Base-by-base conservation (phyloP, 1,139 yeast species). In the Sugiyamaella japonica region DNA sequence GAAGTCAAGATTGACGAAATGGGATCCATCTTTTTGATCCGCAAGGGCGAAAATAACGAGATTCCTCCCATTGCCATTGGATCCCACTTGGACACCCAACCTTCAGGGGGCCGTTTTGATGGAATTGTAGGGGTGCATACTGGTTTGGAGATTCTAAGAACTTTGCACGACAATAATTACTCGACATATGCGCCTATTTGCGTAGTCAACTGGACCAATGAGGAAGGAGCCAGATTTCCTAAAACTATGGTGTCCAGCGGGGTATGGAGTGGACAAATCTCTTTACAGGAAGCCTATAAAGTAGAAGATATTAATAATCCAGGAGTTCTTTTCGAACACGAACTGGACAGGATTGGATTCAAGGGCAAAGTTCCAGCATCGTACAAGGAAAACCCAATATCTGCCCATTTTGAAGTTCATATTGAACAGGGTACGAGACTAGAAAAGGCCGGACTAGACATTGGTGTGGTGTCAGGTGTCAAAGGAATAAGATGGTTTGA, bases 161-260 rank as follows among this genome's bases (percentile, higher is more conserved):
- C 89, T 2, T 69, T 85, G 63, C 80, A 82, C 57, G 88, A 82
- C 12, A 81, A 83, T 66, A 70, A 76, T 40, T 76, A 71, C 61
- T 73, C 73, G 15, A 88, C 91, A 12, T 77, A 83, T 54, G 84
- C 76, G 58, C 90, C 89, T 10, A 77, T 85, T 53, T 84, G 85
- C 3, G 76, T 83, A 7, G 76, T 85, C 46, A 76, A 82, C 65
- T 85, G 91, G 91, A 83, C 85, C 63, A 85, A 85, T 64, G 91
- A 85, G 66, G 91, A 85, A 72, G 91, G 91, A 46, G 89, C 90
- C 0, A 71, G 91, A 50, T 85, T 85, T 65, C 87, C 90, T 6
- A 75, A 79, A 70, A 77, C 85, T 42, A 77, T 83, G 69, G 82
- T 84, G 78, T 79, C 86, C 0, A 80, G 85, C 8, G 78, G 83